These are phyloP conservation scores for Aspergillus saccharolyticus DNA, from an alignment of 495 filamentous ascomycete genomes.

Conservation along the genomic window DNA sequence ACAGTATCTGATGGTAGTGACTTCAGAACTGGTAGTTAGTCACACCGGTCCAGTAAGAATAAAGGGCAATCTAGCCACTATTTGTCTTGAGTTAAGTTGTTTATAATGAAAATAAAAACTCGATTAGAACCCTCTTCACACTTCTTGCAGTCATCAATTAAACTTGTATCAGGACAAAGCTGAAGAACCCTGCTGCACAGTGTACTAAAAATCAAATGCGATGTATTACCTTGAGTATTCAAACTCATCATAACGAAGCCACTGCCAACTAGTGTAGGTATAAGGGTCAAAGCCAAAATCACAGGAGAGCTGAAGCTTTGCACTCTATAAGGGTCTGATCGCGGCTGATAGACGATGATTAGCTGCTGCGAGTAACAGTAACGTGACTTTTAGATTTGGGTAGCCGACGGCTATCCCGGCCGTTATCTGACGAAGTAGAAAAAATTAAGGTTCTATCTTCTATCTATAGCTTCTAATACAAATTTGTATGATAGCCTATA, in stretches of 20 bases:
- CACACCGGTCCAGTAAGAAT: slow-evolving; percentile 27
- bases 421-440: too few species aligned
- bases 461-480: too few species aligned
- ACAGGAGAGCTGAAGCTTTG: too few species aligned
- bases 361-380: too few species aligned
- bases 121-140: slow-evolving; percentile 41
- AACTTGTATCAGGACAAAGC: slow-evolving; percentile 24
- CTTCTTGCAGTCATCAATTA: slow-evolving; percentile 27
- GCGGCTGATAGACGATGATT: too few species aligned
- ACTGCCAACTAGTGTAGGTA: slow-evolving; percentile 37
- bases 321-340: too few species aligned
- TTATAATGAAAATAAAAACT: slow-evolving; percentile 37
- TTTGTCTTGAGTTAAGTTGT: slow-evolving; percentile 24
- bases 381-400: too few species aligned
- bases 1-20: slow-evolving; percentile 38
- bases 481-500: too few species aligned
- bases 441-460: too few species aligned
- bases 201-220: slow-evolving; percentile 32
- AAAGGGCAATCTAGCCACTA: slow-evolving; percentile 39
- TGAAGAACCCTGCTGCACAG: slow-evolving; percentile 32
- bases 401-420: too few species aligned
- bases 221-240: slow-evolving; percentile 32
- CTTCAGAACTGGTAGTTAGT: slow-evolving; percentile 36
- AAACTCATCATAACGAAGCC: slow-evolving; percentile 32
- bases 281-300: slow-evolving; percentile 29